Base-by-base conservation (phyloP, 2,329 filamentous ascomycete species). In the Blastomyces emzantsi region DNA sequence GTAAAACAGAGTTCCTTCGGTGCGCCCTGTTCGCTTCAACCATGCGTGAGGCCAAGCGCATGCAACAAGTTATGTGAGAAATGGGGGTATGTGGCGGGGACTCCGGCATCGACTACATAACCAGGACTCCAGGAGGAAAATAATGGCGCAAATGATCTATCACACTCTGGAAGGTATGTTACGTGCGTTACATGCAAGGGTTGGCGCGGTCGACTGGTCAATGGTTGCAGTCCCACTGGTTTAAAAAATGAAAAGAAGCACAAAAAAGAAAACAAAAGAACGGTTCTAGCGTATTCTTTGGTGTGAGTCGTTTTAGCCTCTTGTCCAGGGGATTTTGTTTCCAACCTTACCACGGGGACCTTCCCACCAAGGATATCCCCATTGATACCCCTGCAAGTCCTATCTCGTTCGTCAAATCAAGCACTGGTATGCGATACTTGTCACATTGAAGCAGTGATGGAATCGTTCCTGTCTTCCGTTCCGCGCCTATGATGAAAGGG, bases 261-360 rank as follows among this genome's bases (percentile, higher is more conserved):
- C 4, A 11, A 11, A 51, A 51, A 51, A 13, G 22, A 28, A 25
- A 30, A 7, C 4, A 55, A 55, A 33, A 33, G 52, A 55, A 55
- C 28, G 15, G 17, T 55, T 55, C 52, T 55, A 55, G 52, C 52
- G 52, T 36, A 55, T 54, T 54, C 51, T 54, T 54, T 17, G 51
- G 25, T 54, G 45, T 3, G 8, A 15, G n/a, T 22, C 45, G 19
- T 15, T 51, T 51, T 47, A 47, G 19, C 43, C 19, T 47, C 17
- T 8, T 36, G 9, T 36, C 33, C 33, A 36, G 33, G 8, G 33
- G 33, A 1, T 36, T 22, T n/a, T n/a, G 17, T 3, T 25, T 25
- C n/a, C 47, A 51, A 51, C n/a, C 28, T 28, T 36, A n/a, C 30
- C 7, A 30, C 6, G 28, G 51, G 3, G n/a, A 54, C 5, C 22